phyloP scores from a whole-genome alignment of 192 early-diverging fungal genomes.

The Rhizophagus clarus region DNA sequence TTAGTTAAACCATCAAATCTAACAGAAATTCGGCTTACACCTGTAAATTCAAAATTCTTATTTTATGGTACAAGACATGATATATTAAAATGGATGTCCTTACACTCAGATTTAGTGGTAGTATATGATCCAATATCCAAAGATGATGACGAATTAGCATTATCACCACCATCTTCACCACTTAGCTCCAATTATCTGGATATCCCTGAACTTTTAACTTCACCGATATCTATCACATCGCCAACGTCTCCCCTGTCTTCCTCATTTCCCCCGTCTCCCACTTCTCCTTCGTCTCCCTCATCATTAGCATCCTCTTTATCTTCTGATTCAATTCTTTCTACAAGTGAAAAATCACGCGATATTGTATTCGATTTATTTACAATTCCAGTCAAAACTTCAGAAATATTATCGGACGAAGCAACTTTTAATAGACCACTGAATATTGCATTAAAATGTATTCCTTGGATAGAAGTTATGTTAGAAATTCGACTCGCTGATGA shows the following conservation, averaged over 20 bases:
- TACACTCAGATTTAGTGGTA: not conserved
- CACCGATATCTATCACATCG: not conserved
- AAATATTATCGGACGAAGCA: not conserved
- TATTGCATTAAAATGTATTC: conserved; percentile 21
- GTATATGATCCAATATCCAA: conserved; percentile 15
- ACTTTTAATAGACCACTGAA: conserved; percentile 12
- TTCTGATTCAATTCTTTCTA: not conserved
- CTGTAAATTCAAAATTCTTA: conserved; percentile 10
- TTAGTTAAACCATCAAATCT: conserved; percentile 13
- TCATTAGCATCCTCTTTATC: not conserved
- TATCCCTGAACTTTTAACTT: not conserved
- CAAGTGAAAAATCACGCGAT: not conserved
- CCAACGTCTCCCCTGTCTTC: not conserved
- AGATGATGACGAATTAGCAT: not conserved
- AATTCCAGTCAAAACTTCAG: not conserved
- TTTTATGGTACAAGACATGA: conserved; percentile 16
- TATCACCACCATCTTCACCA: conserved; percentile 22
- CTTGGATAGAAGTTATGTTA: conserved; percentile 21
- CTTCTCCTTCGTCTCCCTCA: not conserved
- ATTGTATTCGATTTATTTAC: conserved; percentile 23
- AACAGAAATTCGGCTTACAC: conserved; percentile 17
- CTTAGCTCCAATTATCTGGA: not conserved
- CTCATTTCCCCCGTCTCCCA: not conserved
- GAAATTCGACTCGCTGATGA: conserved; percentile 21
- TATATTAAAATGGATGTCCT: conserved; percentile 25